A percentile compares a stretch with the other conserved stretches of the same genome.
These are phyloP conservation scores for Salix caprea DNA, from an alignment of 345 rosid species.

Conservation along the genomic window DNA sequence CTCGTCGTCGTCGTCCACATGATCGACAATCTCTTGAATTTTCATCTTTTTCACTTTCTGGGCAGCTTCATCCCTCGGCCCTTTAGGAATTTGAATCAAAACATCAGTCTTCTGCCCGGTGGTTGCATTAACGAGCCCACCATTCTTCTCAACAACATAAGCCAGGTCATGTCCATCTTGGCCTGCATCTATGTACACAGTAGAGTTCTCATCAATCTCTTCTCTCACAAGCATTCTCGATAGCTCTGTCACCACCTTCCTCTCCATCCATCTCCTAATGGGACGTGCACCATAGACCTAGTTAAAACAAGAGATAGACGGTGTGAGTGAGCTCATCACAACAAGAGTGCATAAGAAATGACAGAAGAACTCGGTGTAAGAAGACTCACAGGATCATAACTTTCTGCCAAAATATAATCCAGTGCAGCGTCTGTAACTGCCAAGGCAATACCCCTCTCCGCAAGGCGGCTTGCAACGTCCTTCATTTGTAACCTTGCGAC, in stretches of 20 bases:
- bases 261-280: constrained; percentile 93
- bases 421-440: constrained; percentile 81
- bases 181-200: constrained; percentile 68
- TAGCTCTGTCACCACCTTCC: constrained; percentile 78
- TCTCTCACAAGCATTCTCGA: constrained; percentile 79
- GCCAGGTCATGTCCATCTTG: constrained; percentile 32
- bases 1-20: constrained; percentile 35
- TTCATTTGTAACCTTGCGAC: constrained; percentile 81
- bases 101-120: constrained; percentile 72
- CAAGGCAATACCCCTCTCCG: constrained; percentile 79
- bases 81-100: constrained; percentile 52
- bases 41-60: constrained; percentile 92
- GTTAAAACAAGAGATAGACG: neutral
- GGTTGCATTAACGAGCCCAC: constrained; percentile 69
- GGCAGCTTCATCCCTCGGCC: constrained; percentile 43
- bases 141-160: constrained; percentile 64
- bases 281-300: constrained; percentile 92
- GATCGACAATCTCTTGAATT: constrained; percentile 60
- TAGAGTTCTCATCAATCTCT: constrained; percentile 83
- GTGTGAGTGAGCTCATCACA: neutral
- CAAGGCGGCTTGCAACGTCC: constrained; percentile 73
- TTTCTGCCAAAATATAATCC: constrained; percentile 61
- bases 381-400: constrained; percentile 81
- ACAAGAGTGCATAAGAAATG: neutral
- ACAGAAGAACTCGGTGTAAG: neutral